Evolutionary conservation across 2,329 filamentous ascomycete genomes (phyloP).

Genomic region (Colletotrichum viniferum): DNA sequence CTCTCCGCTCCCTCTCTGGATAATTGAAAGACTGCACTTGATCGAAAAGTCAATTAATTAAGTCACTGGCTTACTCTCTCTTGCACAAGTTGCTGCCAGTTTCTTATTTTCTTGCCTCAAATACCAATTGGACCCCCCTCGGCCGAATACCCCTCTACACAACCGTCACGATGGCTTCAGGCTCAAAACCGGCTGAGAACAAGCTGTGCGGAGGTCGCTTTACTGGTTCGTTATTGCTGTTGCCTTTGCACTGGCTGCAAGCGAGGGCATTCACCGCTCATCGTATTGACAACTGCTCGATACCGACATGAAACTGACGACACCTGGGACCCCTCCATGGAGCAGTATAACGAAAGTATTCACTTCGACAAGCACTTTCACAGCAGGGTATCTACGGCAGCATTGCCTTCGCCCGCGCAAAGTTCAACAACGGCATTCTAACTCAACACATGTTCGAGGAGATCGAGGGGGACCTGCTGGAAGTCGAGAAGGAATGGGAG

Average conservation of each 20-base stretch:
- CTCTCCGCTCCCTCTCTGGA: neutral
- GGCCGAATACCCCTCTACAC: neutral
- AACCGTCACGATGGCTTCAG: constrained; percentile 28
- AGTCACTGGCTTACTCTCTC: neutral
- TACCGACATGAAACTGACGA: constrained; percentile 25
- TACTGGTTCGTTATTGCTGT: constrained; percentile 29
- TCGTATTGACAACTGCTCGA: neutral
- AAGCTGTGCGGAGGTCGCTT: constrained; percentile 50
- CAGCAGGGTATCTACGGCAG: constrained; percentile 79
- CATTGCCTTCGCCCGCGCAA: constrained; percentile 83
- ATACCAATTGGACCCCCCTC: neutral
- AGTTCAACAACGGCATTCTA: constrained; percentile 76
- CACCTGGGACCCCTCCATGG: constrained; percentile 83
- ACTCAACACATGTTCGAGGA: constrained; percentile 72
- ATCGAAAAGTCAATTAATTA: neutral
- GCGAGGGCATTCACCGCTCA: neutral
- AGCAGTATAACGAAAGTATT: constrained; percentile 82
- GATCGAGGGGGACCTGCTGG: constrained; percentile 73
- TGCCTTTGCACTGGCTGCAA: neutral
- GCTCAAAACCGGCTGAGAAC: constrained; percentile 31
- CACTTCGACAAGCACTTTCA: constrained; percentile 80
- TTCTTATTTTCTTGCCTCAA: neutral
- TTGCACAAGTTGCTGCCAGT: neutral
- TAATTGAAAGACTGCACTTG: neutral
- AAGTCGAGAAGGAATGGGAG: constrained; percentile 60